Evolutionary conservation across 805 yeast genomes (phyloP).

Genomic region (Sporopachydermia lactativora): DNA sequence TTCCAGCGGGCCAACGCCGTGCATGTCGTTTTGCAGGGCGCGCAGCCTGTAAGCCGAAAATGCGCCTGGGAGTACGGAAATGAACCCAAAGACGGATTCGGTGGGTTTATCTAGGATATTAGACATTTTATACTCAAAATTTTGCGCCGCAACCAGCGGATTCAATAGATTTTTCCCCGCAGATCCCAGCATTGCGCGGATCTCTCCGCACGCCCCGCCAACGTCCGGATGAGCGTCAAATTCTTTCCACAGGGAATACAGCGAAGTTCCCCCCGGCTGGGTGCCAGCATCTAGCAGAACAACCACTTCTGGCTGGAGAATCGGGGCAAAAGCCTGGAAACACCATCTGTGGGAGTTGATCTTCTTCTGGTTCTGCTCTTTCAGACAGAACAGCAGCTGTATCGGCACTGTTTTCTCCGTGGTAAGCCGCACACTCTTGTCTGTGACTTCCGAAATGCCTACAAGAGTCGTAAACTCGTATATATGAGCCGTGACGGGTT

Average conservation of each 20-base stretch:
- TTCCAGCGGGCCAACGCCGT: conserved; percentile 75
- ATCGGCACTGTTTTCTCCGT: conserved; percentile 63
- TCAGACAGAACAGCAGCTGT: conserved; percentile 78
- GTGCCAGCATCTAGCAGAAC: conserved; percentile 91
- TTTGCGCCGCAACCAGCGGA: conserved; percentile 92
- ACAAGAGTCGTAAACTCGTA: conserved; percentile 91
- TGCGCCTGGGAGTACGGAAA: conserved; percentile 92
- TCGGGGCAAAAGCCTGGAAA: conserved; percentile 79
- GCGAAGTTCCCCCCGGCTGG: conserved; percentile 70
- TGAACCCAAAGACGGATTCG: conserved; percentile 90
- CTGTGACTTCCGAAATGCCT: conserved; percentile 57
- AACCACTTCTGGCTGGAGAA: conserved; percentile 69
- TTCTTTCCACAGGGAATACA: conserved; percentile 81
- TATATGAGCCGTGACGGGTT: conserved; percentile 71
- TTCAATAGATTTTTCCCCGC: conserved; percentile 43
- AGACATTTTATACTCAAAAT: conserved; percentile 92
- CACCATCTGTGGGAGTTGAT: conserved; percentile 97
- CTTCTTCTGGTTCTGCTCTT: conserved; percentile 78
- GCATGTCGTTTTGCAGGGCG: conserved; percentile 52
- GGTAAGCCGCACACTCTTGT: conserved; percentile 50
- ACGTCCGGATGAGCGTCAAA: conserved; percentile 63
- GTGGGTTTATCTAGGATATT: conserved; percentile 91
- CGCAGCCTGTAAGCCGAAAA: conserved; percentile 85
- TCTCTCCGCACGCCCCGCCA: conserved; percentile 98
- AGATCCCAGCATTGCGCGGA: conserved; percentile 69